Evolutionary conservation across 2,329 filamentous ascomycete genomes (phyloP).

Genomic region (Penicillium sp.): DNA sequence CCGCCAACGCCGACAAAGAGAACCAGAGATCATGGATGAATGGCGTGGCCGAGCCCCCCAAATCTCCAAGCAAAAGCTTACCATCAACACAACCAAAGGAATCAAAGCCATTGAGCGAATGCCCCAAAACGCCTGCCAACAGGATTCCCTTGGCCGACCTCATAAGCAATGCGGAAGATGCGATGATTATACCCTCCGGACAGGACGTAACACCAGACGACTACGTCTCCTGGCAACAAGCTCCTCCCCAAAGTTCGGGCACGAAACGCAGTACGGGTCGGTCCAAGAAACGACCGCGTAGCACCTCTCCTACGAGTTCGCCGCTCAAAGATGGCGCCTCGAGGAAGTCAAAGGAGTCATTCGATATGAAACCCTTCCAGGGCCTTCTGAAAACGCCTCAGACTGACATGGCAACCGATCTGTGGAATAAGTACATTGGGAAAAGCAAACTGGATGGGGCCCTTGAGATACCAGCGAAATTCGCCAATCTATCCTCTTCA

Average conservation of each 20-base stretch:
- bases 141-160: slow-evolving; percentile 58
- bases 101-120: slow-evolving; percentile 29
- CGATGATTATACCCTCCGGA: slow-evolving; percentile 44
- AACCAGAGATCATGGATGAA: slow-evolving; percentile 38
- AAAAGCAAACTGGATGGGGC: slow-evolving; percentile 44
- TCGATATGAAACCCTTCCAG: slow-evolving; percentile 58
- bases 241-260: slow-evolving; percentile 41
- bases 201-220: slow-evolving; percentile 56
- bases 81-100: slow-evolving; percentile 22
- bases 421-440: slow-evolving; percentile 72
- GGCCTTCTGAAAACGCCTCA: slow-evolving; percentile 62
- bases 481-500: slow-evolving; percentile 65
- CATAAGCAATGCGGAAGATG: slow-evolving; percentile 59
- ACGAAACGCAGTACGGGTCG: slow-evolving; percentile 43
- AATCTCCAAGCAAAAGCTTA: slow-evolving; percentile 19
- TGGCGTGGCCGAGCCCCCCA: slow-evolving; percentile 26
- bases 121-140: slow-evolving; percentile 57
- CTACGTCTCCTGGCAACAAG: slow-evolving; percentile 57
- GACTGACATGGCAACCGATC: slow-evolving; percentile 67
- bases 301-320: slow-evolving; percentile 69
- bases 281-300: slow-evolving; percentile 65
- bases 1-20: slow-evolving; percentile 41
- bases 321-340: slow-evolving; percentile 48
- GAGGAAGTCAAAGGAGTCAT: slow-evolving; percentile 37
- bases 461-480: slow-evolving; percentile 51